Evolutionary conservation across 1,139 yeast genomes (phyloP), one percentile per base, ranked within the genome.

Genomic region (Yamadazyma pseudoaaseri): DNA sequence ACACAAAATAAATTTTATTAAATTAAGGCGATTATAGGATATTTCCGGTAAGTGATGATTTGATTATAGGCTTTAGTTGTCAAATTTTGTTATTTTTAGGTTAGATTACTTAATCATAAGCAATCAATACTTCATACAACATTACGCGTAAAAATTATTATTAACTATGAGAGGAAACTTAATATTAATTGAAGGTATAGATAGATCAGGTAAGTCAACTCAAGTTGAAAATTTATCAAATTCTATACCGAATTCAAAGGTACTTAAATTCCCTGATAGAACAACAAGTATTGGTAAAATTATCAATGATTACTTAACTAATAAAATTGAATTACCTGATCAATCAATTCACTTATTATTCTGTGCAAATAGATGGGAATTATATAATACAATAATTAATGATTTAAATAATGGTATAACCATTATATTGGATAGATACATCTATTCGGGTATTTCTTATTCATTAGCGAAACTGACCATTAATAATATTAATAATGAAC

Each of bases 301-400:
- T 46, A 89, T 94, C 51, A 78, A 92, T 57, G 59, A 70, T 36
- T 92, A 90, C 54, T 67, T 94, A 26, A 72, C 78, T 3, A 73
- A 80, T 45, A 36, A 55, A 0, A 73, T 73, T 40, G 42, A 60
- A 9, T 56, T 87, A 24, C 75, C 79, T 20, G 94, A 85, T 50
- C 82, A 87, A 56, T 70, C 96, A 0, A 81, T 89, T 8, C 99
- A 94, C 58, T 66, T 94, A 26, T 64, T 94, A 25, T 94, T 94
- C 57, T 80, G 90, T 48, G 97, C 98, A 2, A 94, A 94, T 52
- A 62, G 99, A 44, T 94, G 98, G 98, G 98, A 92, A 58, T 54
- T 78, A 21, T 73, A 71, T 4, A 58, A 66, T 1, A 55, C 58
- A n/a, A 76, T 94, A 4, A 50, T 59, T 7, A 39, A 54, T 1